A percentile compares a stretch with the other conserved stretches of the same genome.
phyloP scores from a whole-genome alignment of 1,284 basidiomycete genomes.

The Malassezia obtusa region DNA sequence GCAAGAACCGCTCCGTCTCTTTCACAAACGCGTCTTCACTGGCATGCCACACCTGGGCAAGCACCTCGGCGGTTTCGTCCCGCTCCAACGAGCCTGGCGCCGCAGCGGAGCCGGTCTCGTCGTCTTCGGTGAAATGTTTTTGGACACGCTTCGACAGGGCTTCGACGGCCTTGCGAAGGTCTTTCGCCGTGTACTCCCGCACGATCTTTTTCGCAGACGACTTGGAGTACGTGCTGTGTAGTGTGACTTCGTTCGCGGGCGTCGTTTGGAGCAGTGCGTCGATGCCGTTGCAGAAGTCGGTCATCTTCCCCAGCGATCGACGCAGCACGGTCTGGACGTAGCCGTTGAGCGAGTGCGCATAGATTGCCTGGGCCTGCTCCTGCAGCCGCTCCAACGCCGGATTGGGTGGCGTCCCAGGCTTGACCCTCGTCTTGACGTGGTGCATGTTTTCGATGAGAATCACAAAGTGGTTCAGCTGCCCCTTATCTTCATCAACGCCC shows the following conservation, averaged over 20 bases:
- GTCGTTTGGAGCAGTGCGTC: conserved; percentile 74
- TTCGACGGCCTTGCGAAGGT: conserved; percentile 72
- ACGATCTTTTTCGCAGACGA: conserved; percentile 70
- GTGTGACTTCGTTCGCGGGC: conserved; percentile 66
- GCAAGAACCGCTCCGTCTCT: conserved; percentile 10
- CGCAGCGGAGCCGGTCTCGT: conserved; percentile 37
- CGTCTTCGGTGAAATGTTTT: conserved; percentile 71
- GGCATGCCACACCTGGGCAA: conserved; percentile 13
- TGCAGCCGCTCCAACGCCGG: conserved; percentile 63
- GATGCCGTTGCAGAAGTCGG: conserved; percentile 87
- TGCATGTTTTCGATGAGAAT: conserved; percentile 96
- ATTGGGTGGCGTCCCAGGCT: conserved; percentile 49
- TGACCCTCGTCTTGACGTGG: conserved; percentile 71
- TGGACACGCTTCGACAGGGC: conserved; percentile 79
- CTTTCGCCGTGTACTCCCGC: conserved; percentile 76
- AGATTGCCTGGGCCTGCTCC: conserved; percentile 56
- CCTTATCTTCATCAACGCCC: conserved; percentile 61
- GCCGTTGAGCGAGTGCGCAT: conserved; percentile 71
- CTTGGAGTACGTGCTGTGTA: conserved; percentile 67
- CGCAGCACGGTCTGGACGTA: conserved; percentile 82
- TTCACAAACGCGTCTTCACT: background rate
- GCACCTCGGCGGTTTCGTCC: conserved; percentile 15
- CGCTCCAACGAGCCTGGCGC: background rate
- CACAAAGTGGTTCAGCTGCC: conserved; percentile 89
- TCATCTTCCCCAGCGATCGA: conserved; percentile 73